phyloP scores from a whole-genome alignment of 306 rosid genomes.

The Trifolium subterraneum region DNA sequence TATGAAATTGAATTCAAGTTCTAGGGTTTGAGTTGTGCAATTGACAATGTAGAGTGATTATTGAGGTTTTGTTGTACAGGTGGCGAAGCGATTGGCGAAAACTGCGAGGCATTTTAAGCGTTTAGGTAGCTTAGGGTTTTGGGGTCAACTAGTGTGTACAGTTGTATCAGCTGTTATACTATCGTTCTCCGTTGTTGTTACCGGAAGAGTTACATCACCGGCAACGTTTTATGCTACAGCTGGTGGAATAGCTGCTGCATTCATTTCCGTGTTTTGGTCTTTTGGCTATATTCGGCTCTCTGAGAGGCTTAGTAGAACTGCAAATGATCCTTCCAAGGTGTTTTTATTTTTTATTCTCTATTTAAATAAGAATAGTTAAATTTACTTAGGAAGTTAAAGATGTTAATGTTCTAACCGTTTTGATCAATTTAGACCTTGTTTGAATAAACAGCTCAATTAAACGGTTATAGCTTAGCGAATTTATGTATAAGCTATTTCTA shows the following conservation, averaged over 20 bases:
- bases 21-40: constrained; percentile 29
- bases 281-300: constrained; percentile 95
- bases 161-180: constrained; percentile 90
- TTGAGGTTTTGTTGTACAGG: constrained; percentile 55
- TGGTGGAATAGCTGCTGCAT: constrained; percentile 88
- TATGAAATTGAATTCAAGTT: constrained; percentile 8
- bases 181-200: constrained; percentile 79
- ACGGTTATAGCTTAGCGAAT: background rate
- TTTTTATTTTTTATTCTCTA: background rate
- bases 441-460: background rate
- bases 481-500: no score
- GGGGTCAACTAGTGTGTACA: constrained; percentile 95
- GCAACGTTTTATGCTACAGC: constrained; percentile 93
- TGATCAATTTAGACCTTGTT: background rate
- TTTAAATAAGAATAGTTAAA: background rate
- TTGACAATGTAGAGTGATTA: constrained; percentile 17
- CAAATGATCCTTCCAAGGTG: constrained; percentile 89
- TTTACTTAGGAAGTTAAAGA: constrained; percentile 4
- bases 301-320: constrained; percentile 78
- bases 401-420: background rate
- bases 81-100: constrained; percentile 81
- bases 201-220: constrained; percentile 86
- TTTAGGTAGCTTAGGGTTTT: constrained; percentile 86
- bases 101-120: constrained; percentile 94
- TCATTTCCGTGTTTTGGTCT: constrained; percentile 95